Conservation (phyloP, 306 rosid genomes). For the Castanopsis chinensis region DNA sequence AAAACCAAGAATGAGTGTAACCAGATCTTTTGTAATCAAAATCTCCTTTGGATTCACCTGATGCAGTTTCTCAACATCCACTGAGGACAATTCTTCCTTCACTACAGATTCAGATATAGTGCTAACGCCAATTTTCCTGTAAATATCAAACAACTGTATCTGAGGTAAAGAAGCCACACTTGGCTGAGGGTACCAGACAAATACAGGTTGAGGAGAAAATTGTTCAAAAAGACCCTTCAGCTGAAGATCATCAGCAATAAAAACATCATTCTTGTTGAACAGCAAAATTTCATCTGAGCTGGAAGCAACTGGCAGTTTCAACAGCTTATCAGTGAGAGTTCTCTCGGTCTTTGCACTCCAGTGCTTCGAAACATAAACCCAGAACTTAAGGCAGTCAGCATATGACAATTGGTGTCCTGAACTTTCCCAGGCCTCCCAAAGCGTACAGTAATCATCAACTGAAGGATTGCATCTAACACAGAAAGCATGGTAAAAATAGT, state of each 20-base stretch:
- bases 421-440: constrained; percentile 71
- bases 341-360: constrained; percentile 19
- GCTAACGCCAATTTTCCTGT: constrained; percentile 51
- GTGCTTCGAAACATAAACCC: constrained; percentile 48
- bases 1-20: constrained; percentile 62
- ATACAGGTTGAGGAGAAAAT: constrained; percentile 28
- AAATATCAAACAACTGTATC: constrained; percentile 39
- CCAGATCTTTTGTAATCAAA: constrained; percentile 41
- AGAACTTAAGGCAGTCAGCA: constrained; percentile 59
- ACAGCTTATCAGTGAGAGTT: constrained; percentile 31
- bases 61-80: constrained; percentile 12
- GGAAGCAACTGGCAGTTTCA: constrained; percentile 53
- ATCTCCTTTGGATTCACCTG: constrained; percentile 18
- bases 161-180: constrained; percentile 35
- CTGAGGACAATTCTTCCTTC: constrained; percentile 34
- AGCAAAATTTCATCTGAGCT: constrained; percentile 33
- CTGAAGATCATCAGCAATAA: constrained; percentile 65
- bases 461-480: constrained; percentile 40
- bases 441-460: constrained; percentile 48
- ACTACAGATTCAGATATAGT: constrained; percentile 52
- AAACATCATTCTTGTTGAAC: constrained; percentile 45
- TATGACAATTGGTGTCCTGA: constrained; percentile 29
- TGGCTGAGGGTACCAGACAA: constrained; percentile 70
- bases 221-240: constrained; percentile 57
- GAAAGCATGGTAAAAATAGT: constrained; percentile 45